These are phyloP conservation scores for Heritiera fomes DNA, from an alignment of 345 rosid genomes.

Conservation along the genomic window DNA sequence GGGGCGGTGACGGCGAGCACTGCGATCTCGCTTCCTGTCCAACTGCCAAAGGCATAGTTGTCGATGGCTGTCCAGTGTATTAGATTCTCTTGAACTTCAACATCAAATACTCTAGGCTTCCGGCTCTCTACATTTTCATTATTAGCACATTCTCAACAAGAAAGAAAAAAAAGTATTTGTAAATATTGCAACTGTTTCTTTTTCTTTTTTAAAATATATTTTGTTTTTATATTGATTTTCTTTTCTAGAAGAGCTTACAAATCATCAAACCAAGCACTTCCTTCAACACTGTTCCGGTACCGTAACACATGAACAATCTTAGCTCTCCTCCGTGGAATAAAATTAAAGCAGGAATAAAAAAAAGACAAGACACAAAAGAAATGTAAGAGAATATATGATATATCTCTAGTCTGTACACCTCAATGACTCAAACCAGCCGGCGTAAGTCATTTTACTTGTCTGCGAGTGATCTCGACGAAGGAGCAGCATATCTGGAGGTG, in stretches of 20 bases:
- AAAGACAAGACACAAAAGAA: not conserved
- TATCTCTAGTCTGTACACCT: too few relatives aligned
- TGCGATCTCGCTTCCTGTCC: constrained; percentile 57
- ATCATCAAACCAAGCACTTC: not conserved
- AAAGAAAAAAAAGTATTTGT: not conserved
- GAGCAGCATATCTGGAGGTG: constrained; percentile 41
- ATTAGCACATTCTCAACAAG: not conserved
- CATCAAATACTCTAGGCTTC: not conserved
- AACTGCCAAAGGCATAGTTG: constrained; percentile 47
- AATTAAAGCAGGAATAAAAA: not conserved
- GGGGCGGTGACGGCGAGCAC: constrained; percentile 53
- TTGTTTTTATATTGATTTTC: constrained; percentile 3
- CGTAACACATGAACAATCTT: not conserved
- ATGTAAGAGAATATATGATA: not conserved
- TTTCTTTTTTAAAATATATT: not conserved
- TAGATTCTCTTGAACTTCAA: not conserved
- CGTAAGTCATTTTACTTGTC: constrained; percentile 14
- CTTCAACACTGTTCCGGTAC: not conserved
- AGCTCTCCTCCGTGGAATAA: not conserved
- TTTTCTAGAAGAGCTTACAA: not conserved
- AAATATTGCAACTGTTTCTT: not conserved
- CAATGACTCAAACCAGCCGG: not conserved
- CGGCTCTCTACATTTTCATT: not conserved
- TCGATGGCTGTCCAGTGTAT: constrained; percentile 51
- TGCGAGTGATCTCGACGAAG: constrained; percentile 25